phyloP scores from a whole-genome alignment of 139 green algal species.

The Chlorella sp. region DNA sequence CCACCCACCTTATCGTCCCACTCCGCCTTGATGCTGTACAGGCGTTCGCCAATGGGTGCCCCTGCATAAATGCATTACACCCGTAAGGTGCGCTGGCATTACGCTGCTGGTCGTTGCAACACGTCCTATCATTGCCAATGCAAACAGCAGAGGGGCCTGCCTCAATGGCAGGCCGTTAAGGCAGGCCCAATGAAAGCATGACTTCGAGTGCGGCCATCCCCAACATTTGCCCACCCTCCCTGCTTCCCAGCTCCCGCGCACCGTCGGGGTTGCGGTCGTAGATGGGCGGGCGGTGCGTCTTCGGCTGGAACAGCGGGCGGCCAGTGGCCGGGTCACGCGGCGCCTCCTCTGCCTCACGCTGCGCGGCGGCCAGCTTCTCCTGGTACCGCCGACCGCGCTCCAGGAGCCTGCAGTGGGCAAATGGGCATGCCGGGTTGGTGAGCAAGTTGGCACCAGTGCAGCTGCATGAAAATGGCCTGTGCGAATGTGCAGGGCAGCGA shows the following conservation, averaged over 20 bases:
- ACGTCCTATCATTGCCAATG: too few species aligned
- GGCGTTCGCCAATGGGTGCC: conserved; percentile 70
- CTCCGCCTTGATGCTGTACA: conserved; percentile 72
- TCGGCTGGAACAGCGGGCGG: conserved; percentile 73
- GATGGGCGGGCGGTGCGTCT: conserved; percentile 60
- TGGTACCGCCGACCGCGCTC: conserved; percentile 41
- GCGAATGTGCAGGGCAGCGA: not conserved
- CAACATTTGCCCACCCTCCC: too few species aligned
- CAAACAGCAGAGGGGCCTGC: too few species aligned
- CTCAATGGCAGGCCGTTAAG: too few species aligned
- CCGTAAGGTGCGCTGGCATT: not conserved
- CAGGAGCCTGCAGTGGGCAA: conserved; percentile 38
- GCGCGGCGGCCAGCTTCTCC: conserved; percentile 62
- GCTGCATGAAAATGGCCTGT: too few species aligned
- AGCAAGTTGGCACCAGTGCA: too few species aligned
- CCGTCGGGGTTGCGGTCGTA: conserved; percentile 50
- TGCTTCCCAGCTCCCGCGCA: not conserved
- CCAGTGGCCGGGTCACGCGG: conserved; percentile 72
- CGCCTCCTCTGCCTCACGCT: conserved; percentile 40
- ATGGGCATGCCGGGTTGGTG: too few species aligned
- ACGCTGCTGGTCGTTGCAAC: too few species aligned
- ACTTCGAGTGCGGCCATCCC: too few species aligned
- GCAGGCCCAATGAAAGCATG: too few species aligned
- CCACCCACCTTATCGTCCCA: conserved; percentile 26
- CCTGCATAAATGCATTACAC: not conserved